A percentile compares a stretch with the other conserved stretches of the same genome.
Conservation (phyloP, 768 basidiomycete genomes). For the Russula compacta region DNA sequence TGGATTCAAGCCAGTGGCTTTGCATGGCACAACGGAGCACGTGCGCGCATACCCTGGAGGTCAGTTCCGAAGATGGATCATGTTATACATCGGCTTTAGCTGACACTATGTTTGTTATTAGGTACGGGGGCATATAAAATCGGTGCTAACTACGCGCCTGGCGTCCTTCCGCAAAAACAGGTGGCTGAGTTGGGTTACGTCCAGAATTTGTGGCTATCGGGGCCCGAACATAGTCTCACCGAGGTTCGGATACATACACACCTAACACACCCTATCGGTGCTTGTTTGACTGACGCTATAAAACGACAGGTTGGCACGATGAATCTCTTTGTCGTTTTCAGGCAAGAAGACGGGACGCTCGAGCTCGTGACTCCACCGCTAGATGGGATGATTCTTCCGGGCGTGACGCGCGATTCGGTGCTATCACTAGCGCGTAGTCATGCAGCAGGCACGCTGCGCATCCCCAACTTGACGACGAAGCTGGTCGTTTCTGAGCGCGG, state of each 20-base stretch:
- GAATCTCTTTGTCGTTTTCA: constrained; percentile 70
- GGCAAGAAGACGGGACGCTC: constrained; percentile 43
- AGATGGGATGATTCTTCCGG: constrained; percentile 35
- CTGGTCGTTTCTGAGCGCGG: constrained; percentile 25
- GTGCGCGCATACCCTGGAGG: constrained; percentile 85
- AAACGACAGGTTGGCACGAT: constrained; percentile 56
- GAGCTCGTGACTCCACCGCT: constrained; percentile 21
- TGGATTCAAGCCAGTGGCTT: constrained; percentile 43
- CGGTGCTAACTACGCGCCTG: constrained; percentile 55
- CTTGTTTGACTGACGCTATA: constrained; percentile 27
- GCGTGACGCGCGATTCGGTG: constrained; percentile 35
- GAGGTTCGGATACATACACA: constrained; percentile 31
- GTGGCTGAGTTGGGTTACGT: constrained; percentile 63
- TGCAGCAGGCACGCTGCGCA: constrained; percentile 22
- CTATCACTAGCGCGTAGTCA: constrained; percentile 31
- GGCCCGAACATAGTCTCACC: constrained; percentile 47
- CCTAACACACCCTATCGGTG: constrained; percentile 23
- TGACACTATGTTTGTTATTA: background rate
- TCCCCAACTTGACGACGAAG: constrained; percentile 22
- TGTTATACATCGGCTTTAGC: background rate
- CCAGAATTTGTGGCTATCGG: constrained; percentile 73
- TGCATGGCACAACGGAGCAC: constrained; percentile 66
- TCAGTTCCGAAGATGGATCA: constrained; percentile 17
- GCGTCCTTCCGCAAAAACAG: constrained; percentile 52
- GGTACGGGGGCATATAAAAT: constrained; percentile 50